Percentiles rank a stretch among this genome's conserved stretches.
These are phyloP conservation scores for Leishmania aethiopica DNA, from an alignment of 208 protist species.

Conservation along the genomic window DNA sequence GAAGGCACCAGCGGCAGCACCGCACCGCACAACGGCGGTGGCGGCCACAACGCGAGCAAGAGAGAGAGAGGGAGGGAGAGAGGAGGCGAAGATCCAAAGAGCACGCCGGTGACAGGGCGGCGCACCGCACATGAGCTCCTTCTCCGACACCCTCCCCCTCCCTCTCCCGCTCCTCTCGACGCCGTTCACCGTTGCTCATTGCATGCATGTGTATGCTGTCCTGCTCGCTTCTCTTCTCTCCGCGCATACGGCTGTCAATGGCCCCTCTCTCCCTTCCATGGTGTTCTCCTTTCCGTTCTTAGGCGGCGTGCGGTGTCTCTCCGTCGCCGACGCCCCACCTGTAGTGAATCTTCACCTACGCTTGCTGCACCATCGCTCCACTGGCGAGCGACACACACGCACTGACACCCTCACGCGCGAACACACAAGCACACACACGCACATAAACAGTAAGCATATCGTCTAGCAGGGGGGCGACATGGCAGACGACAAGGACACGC, in stretches of 20 bases:
- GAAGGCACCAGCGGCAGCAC: neutral
- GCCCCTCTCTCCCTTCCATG: neutral
- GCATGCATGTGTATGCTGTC: neutral
- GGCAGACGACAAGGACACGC: neutral
- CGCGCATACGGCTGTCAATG: neutral
- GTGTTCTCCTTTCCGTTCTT: neutral
- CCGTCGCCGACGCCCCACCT: neutral
- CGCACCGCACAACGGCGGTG: neutral
- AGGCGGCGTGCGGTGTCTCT: neutral
- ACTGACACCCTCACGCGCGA: neutral
- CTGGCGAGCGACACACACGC: neutral
- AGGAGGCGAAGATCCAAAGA: neutral
- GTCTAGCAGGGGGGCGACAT: neutral
- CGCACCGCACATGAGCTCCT: neutral
- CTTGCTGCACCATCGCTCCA: neutral
- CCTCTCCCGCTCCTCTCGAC: neutral
- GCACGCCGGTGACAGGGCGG: neutral
- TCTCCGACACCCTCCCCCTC: neutral
- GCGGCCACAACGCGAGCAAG: neutral
- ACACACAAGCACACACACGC: neutral
- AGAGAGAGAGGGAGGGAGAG: neutral
- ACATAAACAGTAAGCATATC: neutral
- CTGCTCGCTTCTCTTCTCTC: neutral
- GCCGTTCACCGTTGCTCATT: neutral
- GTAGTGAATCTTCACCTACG: neutral